Base-by-base conservation (phyloP, 495 filamentous ascomycete genomes). In the Penicillium waksmanii region DNA sequence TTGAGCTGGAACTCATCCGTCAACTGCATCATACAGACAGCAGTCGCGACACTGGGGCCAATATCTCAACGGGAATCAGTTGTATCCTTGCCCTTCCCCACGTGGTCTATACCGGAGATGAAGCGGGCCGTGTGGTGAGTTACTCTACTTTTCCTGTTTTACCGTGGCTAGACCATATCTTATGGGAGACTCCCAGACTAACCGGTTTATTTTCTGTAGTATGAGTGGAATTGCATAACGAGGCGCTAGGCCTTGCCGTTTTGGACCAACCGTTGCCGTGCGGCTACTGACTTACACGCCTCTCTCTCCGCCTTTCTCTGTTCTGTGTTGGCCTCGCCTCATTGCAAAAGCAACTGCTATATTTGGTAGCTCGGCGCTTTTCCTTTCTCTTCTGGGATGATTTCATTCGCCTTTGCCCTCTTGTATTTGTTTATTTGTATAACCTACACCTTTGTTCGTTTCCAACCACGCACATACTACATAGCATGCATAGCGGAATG, bases 101-200 rank as follows among this genome's bases (percentile, higher is more conserved):
- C 60, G 82, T 88, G 55, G 89, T 98, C 12, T 97, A 97, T 74
- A 96, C 94, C 0, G 94, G 95, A 8, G 93, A 97, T 77, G 94
- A 96, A 57, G 86, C 88, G 43, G 93, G 93, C 44, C 77, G 88
- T 77, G 93, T 97, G 68, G 85, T 88, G 61, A 76, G 85, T 81
- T 47, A 42, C 51, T n/a, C 3, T 42, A 31, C n/a, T 12, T 23
- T 48, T 23, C 23, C 25, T 21, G 3, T 47, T 13, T 17, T 56
- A 12, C 5, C 19, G 12, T 51, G 23, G 25, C 44, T 34, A 31
- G 27, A 31, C 27, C 27, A 31, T 18, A 7, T 15, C 9, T 12
- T 11, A 13, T 43, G 7, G 11, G 8, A 43, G 19, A 10, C 2
- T 19, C 35, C 51, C 34, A 54, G 13, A 27, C 21, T 38, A 40